A percentile compares a stretch with the other conserved stretches of the same genome.
phyloP scores from a whole-genome alignment of 768 basidiomycete genomes.

The Russula compacta region DNA sequence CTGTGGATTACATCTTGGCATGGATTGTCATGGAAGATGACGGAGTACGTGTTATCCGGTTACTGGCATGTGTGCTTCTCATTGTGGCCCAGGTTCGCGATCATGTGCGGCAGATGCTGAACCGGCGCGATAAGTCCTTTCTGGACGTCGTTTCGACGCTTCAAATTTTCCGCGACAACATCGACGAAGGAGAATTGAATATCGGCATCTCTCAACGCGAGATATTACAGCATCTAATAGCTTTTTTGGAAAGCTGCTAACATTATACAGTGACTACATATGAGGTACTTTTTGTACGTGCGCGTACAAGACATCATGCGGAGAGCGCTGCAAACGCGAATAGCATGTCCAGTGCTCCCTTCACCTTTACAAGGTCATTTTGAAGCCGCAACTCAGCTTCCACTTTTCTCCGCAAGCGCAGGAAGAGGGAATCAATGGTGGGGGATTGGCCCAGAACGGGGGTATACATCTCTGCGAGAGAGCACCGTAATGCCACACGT shows the following conservation, averaged over 20 bases:
- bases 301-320: slow-evolving; percentile 1
- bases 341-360: slow-evolving; percentile 89
- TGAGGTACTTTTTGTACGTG: slow-evolving; percentile 20
- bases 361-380: slow-evolving; percentile 69
- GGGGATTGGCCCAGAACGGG: slow-evolving; percentile 92
- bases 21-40: slow-evolving; percentile 99
- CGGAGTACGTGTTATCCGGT: slow-evolving; percentile 51
- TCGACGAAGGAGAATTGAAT: slow-evolving; percentile 42
- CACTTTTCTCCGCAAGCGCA: slow-evolving; percentile 77
- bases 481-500: slow-evolving; percentile 12
- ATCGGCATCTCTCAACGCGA: slow-evolving; percentile 48
- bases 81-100: slow-evolving; percentile 50
- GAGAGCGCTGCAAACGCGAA: slow-evolving; percentile 46
- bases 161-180: slow-evolving; percentile 61
- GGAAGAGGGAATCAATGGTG: slow-evolving; percentile 77
- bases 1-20: slow-evolving; percentile 85
- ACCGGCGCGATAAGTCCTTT: slow-evolving; percentile 61
- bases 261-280: slow-evolving; percentile 1
- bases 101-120: slow-evolving; percentile 70
- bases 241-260: slow-evolving; percentile 42
- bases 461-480: slow-evolving; percentile 72
- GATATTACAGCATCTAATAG: slow-evolving; percentile 60
- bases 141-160: slow-evolving; percentile 65
- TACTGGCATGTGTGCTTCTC: neutral
- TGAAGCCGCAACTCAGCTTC: slow-evolving; percentile 81